Percentiles rank a stretch among this genome's conserved stretches.
phyloP scores from a whole-genome alignment of 2,329 filamentous ascomycete species.

The Calonectria hongkongensis region DNA sequence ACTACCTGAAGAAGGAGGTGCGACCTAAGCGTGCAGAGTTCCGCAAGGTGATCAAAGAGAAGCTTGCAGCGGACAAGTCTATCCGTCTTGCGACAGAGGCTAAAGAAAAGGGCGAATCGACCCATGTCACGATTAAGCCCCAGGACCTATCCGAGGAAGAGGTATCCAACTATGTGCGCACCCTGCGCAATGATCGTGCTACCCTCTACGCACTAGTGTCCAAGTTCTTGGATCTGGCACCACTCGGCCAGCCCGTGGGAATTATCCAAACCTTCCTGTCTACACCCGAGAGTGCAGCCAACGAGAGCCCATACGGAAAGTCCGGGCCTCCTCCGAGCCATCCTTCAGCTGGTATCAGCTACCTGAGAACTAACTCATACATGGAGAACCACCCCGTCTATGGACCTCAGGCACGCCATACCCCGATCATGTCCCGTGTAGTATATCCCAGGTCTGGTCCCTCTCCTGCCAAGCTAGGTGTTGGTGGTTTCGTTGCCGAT shows the following conservation, averaged over 20 bases:
- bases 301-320: conserved; percentile 68
- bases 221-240: conserved; percentile 78
- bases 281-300: conserved; percentile 50
- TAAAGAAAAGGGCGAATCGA: conserved; percentile 60
- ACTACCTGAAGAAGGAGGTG: conserved; percentile 73
- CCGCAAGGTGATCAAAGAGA: conserved; percentile 69
- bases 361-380: conserved; percentile 73
- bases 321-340: conserved; percentile 76
- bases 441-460: conserved; percentile 65
- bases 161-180: conserved; percentile 71
- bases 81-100: conserved; percentile 60
- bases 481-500: conserved; percentile 73
- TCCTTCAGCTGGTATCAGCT: conserved; percentile 78
- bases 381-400: conserved; percentile 77
- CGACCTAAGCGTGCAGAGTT: conserved; percentile 73
- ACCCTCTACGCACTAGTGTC: conserved; percentile 73
- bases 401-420: conserved; percentile 72
- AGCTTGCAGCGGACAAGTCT: conserved; percentile 68
- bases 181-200: conserved; percentile 70
- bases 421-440: conserved; percentile 71
- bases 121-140: conserved; percentile 53
- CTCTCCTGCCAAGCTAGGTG: conserved; percentile 67
- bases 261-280: conserved; percentile 53
- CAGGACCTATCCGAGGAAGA: conserved; percentile 69
- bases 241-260: conserved; percentile 63